Conservation (phyloP, 768 basidiomycete genomes). For the Lentinula detonsa region DNA sequence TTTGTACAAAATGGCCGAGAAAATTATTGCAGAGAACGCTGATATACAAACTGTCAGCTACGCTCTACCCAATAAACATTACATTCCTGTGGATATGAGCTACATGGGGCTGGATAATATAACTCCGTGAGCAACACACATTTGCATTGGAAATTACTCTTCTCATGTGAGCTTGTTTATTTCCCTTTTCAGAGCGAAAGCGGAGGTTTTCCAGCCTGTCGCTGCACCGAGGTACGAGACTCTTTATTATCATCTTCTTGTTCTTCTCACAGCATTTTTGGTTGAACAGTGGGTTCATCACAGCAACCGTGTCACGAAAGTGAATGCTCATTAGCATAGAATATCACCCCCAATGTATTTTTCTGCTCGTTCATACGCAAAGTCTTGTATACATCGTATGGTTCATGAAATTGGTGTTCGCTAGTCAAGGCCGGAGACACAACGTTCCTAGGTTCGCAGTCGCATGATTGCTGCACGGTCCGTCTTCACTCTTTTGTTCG, state of each 20-base stretch:
- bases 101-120: constrained; percentile 69
- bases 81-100: constrained; percentile 80
- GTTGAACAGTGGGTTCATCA: constrained; percentile 47
- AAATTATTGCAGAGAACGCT: constrained; percentile 60
- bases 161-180: background rate
- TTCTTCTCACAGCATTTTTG: constrained; percentile 10
- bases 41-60: constrained; percentile 61
- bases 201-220: constrained; percentile 85
- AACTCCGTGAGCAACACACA: constrained; percentile 44
- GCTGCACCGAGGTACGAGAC: constrained; percentile 73
- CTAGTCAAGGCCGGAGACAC: no score
- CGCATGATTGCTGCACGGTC: background rate
- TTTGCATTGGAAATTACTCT: background rate
- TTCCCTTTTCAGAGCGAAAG: constrained; percentile 41
- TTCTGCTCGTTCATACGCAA: no score
- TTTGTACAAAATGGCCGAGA: constrained; percentile 81
- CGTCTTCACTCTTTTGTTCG: background rate
- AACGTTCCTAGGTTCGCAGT: background rate
- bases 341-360: background rate
- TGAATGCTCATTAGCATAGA: constrained; percentile 9
- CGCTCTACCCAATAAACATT: constrained; percentile 89
- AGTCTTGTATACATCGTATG: no score
- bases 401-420: no score
- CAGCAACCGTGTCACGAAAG: constrained; percentile 49
- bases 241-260: constrained; percentile 14